Base-by-base conservation (phyloP, 768 basidiomycete species). In the Xanthoconium purpureum region DNA sequence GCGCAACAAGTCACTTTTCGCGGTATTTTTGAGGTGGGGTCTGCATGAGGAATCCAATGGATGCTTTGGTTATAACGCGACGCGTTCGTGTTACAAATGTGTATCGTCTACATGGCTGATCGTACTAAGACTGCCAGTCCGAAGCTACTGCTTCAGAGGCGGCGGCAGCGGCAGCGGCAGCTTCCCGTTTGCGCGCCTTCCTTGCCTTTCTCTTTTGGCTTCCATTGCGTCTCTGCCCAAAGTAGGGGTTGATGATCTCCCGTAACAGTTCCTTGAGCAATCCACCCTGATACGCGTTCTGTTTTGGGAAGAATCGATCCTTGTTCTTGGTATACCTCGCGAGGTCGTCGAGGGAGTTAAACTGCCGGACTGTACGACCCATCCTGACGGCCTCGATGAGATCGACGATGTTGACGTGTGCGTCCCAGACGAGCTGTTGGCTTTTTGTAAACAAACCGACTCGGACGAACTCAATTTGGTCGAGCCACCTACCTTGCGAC, bases 381-480 rank as follows among this genome's bases (percentile, higher is more conserved):
- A 59, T 58, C 15, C 52, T 49, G 2, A 33, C 54, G 0, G 61
- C 51, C 18, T 71, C 56, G 18, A 73, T 43, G 38, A 75, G 63
- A 45, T 74, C 70, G 24, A 71, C 60, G 5, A 74, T 60, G 42
- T 75, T 72, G 44, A 75, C 65, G 13, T 69, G 63, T 1, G 62
- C 62, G 10, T 60, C 61, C 54, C 60, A 57, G 2, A 71, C 55
- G 10, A 51, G 38, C 72, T 72, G 28, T 40, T 24, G 24, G 24
- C 24, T 24, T 24, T 24, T 24, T 24, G 24, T 24, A 4, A 24
- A 24, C 24, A 24, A 24, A 24, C 24, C 24, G 24, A 24, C 24
- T 24, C 4, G 24, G 24, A 44, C n/a, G 28, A 18, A 30, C 15
- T n/a, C 14, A 9, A 30, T 24, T 24, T 13, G 12, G 12, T 24